These are phyloP conservation scores for Viridothelium virens DNA, from an alignment of 495 filamentous ascomycete species.

Conservation along the genomic window DNA sequence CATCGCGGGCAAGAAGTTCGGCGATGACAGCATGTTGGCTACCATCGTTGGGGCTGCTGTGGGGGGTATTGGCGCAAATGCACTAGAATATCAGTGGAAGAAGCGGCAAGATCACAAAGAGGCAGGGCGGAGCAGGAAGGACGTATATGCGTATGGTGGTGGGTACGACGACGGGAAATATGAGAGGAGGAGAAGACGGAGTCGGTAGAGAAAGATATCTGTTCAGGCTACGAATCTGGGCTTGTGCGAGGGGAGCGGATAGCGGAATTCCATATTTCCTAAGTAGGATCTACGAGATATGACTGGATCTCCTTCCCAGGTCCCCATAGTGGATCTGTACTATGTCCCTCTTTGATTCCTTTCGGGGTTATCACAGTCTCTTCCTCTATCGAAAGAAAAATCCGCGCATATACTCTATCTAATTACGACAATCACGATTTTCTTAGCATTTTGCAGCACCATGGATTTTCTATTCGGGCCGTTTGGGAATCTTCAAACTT, in stretches of 20 bases:
- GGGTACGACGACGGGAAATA: constrained; percentile 1
- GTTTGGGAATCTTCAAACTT: not conserved
- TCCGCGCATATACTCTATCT: not conserved
- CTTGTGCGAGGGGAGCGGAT: no score
- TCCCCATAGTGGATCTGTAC: no score
- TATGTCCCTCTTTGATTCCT: no score
- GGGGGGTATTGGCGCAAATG: constrained; percentile 23
- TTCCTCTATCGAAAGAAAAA: not conserved
- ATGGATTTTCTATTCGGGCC: not conserved
- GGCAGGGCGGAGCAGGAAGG: constrained; percentile 12
- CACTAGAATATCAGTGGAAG: constrained; percentile 21
- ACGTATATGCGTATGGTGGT: constrained; percentile 19
- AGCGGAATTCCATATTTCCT: no score
- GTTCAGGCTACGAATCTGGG: no score
- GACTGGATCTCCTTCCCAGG: no score
- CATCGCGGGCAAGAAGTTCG: constrained; percentile 21
- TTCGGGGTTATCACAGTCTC: no score
- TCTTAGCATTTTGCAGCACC: not conserved
- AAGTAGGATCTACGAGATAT: no score
- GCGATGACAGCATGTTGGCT: constrained; percentile 18
- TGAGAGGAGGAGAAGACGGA: not conserved
- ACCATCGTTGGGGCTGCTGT: constrained; percentile 20
- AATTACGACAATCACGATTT: not conserved
- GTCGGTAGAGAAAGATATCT: not conserved
- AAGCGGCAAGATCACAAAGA: constrained; percentile 17